phyloP scores from a whole-genome alignment of 129 eudicot species.

The Kitagawia praeruptora region DNA sequence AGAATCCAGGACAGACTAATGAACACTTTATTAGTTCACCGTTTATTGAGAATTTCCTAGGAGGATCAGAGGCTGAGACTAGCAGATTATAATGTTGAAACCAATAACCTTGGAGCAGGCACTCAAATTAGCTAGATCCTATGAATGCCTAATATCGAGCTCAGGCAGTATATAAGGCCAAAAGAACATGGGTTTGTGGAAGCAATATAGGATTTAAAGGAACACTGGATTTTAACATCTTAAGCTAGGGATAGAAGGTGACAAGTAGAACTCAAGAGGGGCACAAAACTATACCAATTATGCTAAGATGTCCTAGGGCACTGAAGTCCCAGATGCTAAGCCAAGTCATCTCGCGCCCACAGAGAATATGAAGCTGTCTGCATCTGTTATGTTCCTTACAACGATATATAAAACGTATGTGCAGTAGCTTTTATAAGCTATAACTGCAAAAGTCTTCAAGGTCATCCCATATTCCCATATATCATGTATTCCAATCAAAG shows the following conservation, averaged over 20 bases:
- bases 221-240: not conserved
- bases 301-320: not conserved
- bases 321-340: not conserved
- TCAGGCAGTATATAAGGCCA: not conserved
- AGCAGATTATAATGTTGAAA: not conserved
- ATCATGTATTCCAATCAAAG: not conserved
- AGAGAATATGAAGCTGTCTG: not conserved
- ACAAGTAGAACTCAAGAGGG: not conserved
- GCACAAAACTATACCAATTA: not conserved
- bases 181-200: not conserved
- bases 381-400: not conserved
- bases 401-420: too few relatives aligned
- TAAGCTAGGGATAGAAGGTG: not conserved
- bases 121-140: not conserved
- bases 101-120: not conserved
- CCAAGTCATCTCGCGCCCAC: not conserved
- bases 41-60: not conserved
- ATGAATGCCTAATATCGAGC: not conserved
- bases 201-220: not conserved
- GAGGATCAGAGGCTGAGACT: not conserved
- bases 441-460: not conserved
- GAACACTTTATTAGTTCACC: not conserved
- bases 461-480: not conserved
- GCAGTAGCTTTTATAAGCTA: too few relatives aligned
- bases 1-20: not conserved